phyloP scores from a whole-genome alignment of 1,284 basidiomycete genomes.

The Meira miltonrushii region DNA sequence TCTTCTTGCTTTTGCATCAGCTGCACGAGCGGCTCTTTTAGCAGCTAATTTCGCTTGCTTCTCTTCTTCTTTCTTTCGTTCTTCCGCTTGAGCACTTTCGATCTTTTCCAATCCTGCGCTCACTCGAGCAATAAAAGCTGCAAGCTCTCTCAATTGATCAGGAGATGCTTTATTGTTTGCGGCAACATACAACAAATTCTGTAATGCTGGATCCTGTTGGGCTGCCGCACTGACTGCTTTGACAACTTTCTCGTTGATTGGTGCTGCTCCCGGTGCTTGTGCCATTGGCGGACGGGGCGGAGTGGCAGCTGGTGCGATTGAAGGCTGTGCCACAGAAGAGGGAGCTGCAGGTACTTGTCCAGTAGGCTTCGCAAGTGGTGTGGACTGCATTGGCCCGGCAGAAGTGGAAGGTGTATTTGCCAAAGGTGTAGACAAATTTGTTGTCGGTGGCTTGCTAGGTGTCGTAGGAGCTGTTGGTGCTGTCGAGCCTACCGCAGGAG shows the following conservation, averaged over 20 bases:
- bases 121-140: conserved; percentile 30
- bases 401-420: conserved; percentile 9
- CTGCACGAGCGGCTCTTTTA: neutral
- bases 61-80: too few species aligned
- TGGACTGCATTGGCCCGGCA: conserved; percentile 1
- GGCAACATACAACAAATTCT: conserved; percentile 35
- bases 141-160: conserved; percentile 34
- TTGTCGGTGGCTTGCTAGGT: conserved; percentile 3
- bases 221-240: conserved; percentile 14
- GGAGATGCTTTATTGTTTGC: conserved; percentile 33
- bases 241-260: conserved; percentile 5
- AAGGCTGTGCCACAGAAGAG: neutral
- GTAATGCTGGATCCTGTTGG: conserved; percentile 33
- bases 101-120: conserved; percentile 8
- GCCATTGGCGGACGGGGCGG: neutral
- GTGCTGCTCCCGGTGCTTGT: conserved; percentile 1
- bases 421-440: neutral
- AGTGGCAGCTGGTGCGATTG: neutral
- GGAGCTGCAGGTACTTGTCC: neutral
- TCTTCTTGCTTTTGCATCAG: neutral
- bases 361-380: neutral
- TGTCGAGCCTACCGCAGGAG: neutral
- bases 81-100: conserved; percentile 4
- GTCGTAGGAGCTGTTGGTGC: conserved; percentile 9
- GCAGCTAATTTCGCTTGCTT: neutral